A percentile compares a stretch with the other conserved stretches of the same genome.
phyloP scores from a whole-genome alignment of 768 basidiomycete genomes.

The Psilocybe azurescens region DNA sequence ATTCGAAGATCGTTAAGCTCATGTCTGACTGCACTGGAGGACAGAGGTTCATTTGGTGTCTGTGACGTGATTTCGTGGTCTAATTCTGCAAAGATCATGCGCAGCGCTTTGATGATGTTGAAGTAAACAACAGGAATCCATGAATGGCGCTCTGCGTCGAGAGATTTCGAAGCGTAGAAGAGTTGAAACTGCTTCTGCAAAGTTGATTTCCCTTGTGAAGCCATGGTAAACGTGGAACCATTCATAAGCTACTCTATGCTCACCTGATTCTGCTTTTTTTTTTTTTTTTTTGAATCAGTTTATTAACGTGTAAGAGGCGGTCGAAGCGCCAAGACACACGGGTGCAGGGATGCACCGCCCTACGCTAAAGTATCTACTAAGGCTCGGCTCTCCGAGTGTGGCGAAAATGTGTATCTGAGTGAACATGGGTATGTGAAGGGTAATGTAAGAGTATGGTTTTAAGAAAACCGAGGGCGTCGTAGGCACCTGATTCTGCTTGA shows the following conservation, averaged over 20 bases:
- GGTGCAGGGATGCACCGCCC: too few relatives aligned
- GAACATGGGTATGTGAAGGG: too few relatives aligned
- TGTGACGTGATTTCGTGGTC: slow-evolving; percentile 56
- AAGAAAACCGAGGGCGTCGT: too few relatives aligned
- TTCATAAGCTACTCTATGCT: background rate
- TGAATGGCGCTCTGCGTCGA: slow-evolving; percentile 72
- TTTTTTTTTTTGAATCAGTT: too few relatives aligned
- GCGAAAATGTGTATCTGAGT: too few relatives aligned
- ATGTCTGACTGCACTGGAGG: slow-evolving; percentile 27
- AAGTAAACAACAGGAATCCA: slow-evolving; percentile 86
- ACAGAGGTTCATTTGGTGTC: slow-evolving; percentile 26
- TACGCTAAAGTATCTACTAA: too few relatives aligned
- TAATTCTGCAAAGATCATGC: slow-evolving; percentile 74
- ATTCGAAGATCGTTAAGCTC: slow-evolving; percentile 60
- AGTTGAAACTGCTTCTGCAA: slow-evolving; percentile 87
- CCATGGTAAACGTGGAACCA: background rate
- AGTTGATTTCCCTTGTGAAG: slow-evolving; percentile 70
- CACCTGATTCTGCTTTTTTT: too few relatives aligned
- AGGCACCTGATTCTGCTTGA: slow-evolving; percentile 75
- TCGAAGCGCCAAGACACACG: too few relatives aligned
- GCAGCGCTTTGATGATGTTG: slow-evolving; percentile 82
- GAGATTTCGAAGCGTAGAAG: slow-evolving; percentile 72
- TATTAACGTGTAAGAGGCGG: too few relatives aligned
- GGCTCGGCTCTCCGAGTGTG: too few relatives aligned
- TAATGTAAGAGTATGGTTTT: too few relatives aligned